Evolutionary conservation across 2,329 filamentous ascomycete genomes (phyloP), one percentile per base, ranked within the genome.

Genomic region (Apiospora sp.): DNA sequence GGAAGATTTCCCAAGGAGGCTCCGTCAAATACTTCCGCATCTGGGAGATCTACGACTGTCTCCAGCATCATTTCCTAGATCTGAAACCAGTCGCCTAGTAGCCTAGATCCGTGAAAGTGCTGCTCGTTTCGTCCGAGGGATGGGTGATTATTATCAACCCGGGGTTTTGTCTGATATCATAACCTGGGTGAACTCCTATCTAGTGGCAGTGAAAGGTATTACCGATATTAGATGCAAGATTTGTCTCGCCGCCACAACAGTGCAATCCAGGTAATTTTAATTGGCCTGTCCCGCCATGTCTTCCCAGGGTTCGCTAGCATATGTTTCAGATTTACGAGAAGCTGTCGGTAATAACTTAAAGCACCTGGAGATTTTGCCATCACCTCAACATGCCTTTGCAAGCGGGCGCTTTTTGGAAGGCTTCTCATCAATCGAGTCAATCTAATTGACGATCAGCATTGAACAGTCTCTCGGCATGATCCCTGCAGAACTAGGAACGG

Each of bases 11-110:
- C 58, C 37, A 41, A 41, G 58, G 58, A 34, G 34, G 8, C 19
- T 61, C 30, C 58, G 58, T 22, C 22, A 64, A 64, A 64, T 41
- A 22, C 34, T 64, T 13, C 34, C 34, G n/a, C 30, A 61, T 61
- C 54, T 37, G 8, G 58, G 34, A 64, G 58, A 64, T 64, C 58
- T 64, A 64, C 34, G 58, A 64, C 34, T n/a, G 22, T 22, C 22
- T 41, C 30, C 30, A 12, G 30, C 34, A 41, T 41, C 34, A 64
- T 64, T 24, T 41, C 58, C 5, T 10, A 64, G 58, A n/a, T 41
- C 58, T 64, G 58, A 64, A 64, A 64, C 58, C 34, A 64, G 22
- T 64, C 34, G 58, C 58, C 58, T 41, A 41, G 58, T 64, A 64
- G 30, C 19, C n/a, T 13, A 64, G 30, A 64, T 64, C 19, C 5